Base-by-base conservation (phyloP, 2,329 filamentous ascomycete genomes). In the Chaetomium sp. region DNA sequence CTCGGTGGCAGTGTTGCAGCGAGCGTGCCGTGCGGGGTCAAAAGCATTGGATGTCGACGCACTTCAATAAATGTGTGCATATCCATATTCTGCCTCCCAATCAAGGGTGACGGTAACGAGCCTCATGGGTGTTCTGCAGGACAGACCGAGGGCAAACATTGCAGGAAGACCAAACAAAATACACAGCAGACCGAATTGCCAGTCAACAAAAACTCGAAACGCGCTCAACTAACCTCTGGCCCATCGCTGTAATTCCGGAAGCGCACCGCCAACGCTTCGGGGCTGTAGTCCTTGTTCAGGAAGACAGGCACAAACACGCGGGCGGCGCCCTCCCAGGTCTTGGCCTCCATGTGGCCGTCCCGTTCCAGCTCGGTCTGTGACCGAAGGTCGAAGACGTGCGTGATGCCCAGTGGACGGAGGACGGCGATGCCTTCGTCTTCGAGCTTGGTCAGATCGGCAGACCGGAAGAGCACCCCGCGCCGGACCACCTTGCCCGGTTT, bases 221-320 rank as follows among this genome's bases (percentile, higher is more conserved):
- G 33, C 6, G 32, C 41, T 48, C 33, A 12, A 66, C 65, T 56
- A 52, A 74, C 76, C 65, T 76, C 70, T 1, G 70, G 70, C 0
- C 78, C 77, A n/a, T 76, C 71, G 10, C 73, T 71, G 34, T 88
- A 89, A 60, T 81, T 73, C 38, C 72, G 71, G 59, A 82, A 86
- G 47, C 87, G 73, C 56, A 79, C 59, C 12, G 84, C 86, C 11
- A 89, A 69, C 27, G 77, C 76, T 60, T 85, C 84, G 0, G 86
- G 85, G 49, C 76, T 72, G 66, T 84, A 86, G 65, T 83, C 84
- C 59, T 74, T 66, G 34, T 82, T 78, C 3, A 69, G 66, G 64
- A 90, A 90, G 1, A 90, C 84, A 0, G 87, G 84, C 1, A 75
- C 75, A 68, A 85, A 86, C 8, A 81, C 70, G 11, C 83, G 74